Conservation (phyloP, 768 basidiomycete species). For the Kockovaella imperatae region DNA sequence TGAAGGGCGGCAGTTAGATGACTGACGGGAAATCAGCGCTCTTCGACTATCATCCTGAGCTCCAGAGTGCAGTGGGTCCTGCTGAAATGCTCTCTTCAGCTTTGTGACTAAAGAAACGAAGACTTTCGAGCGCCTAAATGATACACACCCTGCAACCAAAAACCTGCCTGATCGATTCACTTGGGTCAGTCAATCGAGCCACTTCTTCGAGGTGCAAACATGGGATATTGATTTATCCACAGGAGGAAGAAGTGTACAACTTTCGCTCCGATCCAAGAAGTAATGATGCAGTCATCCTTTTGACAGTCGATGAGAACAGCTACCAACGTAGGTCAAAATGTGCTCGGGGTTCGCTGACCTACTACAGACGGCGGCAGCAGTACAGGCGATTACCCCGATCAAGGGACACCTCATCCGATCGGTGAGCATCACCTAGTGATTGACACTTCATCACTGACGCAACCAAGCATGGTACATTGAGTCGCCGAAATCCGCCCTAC, state of each 20-base stretch:
- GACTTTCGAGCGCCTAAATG: slow-evolving; percentile 55
- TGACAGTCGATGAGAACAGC: slow-evolving; percentile 60
- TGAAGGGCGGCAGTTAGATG: not conserved
- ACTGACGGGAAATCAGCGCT: slow-evolving; percentile 53
- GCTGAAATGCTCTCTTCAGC: not conserved
- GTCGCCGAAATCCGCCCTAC: slow-evolving; percentile 58
- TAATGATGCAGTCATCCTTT: slow-evolving; percentile 57
- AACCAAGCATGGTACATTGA: slow-evolving; percentile 76
- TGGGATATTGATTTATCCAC: not conserved
- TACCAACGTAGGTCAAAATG: slow-evolving; percentile 50
- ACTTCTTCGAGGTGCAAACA: not conserved
- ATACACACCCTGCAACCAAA: slow-evolving; percentile 57
- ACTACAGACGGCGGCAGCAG: slow-evolving; percentile 37
- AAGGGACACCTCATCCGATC: slow-evolving; percentile 67
- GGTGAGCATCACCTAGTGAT: slow-evolving; percentile 49
- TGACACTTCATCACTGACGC: not conserved
- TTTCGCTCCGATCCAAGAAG: slow-evolving; percentile 64
- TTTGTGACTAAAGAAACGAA: slow-evolving; percentile 1
- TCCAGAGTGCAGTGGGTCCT: slow-evolving; percentile 57
- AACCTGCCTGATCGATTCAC: slow-evolving; percentile 47
- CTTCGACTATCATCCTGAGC: slow-evolving; percentile 63
- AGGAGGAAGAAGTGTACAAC: slow-evolving; percentile 53
- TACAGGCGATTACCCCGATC: slow-evolving; percentile 53
- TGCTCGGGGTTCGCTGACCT: slow-evolving; percentile 42
- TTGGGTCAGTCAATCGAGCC: slow-evolving; percentile 21